These are phyloP conservation scores for Exophiala lecanii-corni DNA, from an alignment of 2,329 filamentous ascomycete genomes.

Conservation along the genomic window DNA sequence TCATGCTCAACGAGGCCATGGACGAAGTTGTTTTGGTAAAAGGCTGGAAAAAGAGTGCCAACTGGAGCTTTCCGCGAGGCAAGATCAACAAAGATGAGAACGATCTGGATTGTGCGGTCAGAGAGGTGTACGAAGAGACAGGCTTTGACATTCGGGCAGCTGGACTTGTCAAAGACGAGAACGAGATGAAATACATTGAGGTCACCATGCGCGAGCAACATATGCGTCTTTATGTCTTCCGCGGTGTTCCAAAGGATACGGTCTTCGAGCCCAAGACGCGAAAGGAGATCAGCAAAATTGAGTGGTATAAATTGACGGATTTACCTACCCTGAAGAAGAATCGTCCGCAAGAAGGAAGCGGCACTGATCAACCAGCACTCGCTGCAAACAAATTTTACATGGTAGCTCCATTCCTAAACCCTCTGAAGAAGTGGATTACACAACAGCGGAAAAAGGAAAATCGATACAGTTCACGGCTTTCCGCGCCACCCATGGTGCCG, in stretches of 20 bases:
- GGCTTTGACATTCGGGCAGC: slow-evolving; percentile 76
- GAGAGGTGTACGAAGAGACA: slow-evolving; percentile 95
- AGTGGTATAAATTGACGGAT: slow-evolving; percentile 89
- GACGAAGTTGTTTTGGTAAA: slow-evolving; percentile 90
- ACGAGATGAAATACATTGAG: slow-evolving; percentile 76
- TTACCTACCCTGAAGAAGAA: slow-evolving; percentile 75
- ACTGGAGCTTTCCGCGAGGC: slow-evolving; percentile 93
- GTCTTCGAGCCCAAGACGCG: slow-evolving; percentile 84
- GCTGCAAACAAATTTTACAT: slow-evolving; percentile 93
- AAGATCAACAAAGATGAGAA: slow-evolving; percentile 98
- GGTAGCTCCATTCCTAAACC: slow-evolving; percentile 87
- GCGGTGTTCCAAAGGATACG: slow-evolving; percentile 80
- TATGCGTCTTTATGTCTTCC: slow-evolving; percentile 86
- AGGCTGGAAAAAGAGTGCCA: slow-evolving; percentile 94
- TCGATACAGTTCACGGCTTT: slow-evolving; percentile 53
- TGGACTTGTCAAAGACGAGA: slow-evolving; percentile 67
- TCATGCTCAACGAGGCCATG: slow-evolving; percentile 90
- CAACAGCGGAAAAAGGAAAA: slow-evolving; percentile 67
- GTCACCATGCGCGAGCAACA: slow-evolving; percentile 90
- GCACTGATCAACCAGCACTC: slow-evolving; percentile 47
- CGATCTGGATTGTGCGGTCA: slow-evolving; percentile 86
- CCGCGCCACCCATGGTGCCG: slow-evolving; percentile 21
- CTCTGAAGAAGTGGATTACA: slow-evolving; percentile 85
- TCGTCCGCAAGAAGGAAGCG: slow-evolving; percentile 57
- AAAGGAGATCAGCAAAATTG: slow-evolving; percentile 95